Base-by-base conservation (phyloP, 108 stramenopile species). In the Craspedostauros australis region DNA sequence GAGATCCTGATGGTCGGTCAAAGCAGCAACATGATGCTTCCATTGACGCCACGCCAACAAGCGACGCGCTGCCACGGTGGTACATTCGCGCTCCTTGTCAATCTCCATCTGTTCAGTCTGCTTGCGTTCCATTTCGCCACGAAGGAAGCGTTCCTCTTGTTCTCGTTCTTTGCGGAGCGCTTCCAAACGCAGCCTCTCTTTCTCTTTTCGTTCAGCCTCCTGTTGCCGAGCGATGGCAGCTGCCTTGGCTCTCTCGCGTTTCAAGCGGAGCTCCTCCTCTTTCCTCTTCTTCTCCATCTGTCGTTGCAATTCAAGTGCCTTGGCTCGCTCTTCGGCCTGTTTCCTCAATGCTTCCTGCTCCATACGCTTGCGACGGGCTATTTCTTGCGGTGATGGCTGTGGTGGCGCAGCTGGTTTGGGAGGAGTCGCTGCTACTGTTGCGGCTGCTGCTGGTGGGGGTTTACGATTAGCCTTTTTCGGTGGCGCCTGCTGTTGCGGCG, bases 321-420 rank as follows among this genome's bases (percentile, higher is more conserved):
- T 50, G 38, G 29, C 57, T 7, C 49, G 39, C 34, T 69, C 56
- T 60, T 66, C 56, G 1, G 52, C 58, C 14, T 42, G 40, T 47
- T n/a, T 45, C 24, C 50, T 47, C 26, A 22, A 36, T 30, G 26
- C 60, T 59, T 54, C 60, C 22, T 51, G 34, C 38, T 33, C 20
- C 4, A 26, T 42, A 9, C 5, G 21, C 37, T 25, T 28, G 7
- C 11, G 30, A 1, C 47, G 19, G 3, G 18, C 36, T 20, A 50
- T 40, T 32, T 50, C 57, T 31, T 49, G 30, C 31, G 44, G 28
- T 16, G 9, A n/a, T n/a, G n/a, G n/a, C n/a, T n/a, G n/a, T n/a
- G n/a, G n/a, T n/a, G n/a, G n/a, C n/a, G n/a, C n/a, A n/a, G n/a
- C n/a, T n/a, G n/a, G n/a, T n/a, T n/a, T n/a, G n/a, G n/a, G n/a